A percentile compares a stretch with the other conserved stretches of the same genome.
These are phyloP conservation scores for Jaapia argillacea DNA, from an alignment of 768 basidiomycete species.

Conservation along the genomic window DNA sequence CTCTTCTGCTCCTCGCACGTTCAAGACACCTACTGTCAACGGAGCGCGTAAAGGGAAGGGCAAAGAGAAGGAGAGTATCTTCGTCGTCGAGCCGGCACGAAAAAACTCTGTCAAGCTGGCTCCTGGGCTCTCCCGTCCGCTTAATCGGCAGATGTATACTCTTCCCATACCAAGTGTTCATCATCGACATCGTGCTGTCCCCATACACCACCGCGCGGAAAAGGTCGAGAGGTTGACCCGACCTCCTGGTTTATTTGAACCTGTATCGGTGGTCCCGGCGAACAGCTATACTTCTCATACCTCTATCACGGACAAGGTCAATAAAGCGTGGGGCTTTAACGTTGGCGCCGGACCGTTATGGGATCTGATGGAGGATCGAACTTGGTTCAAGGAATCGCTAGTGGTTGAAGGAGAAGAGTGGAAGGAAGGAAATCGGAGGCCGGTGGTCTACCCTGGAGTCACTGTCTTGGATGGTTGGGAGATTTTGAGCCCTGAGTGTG, in stretches of 20 bases:
- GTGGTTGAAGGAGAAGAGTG: constrained; percentile 19
- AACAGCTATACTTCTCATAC: constrained; percentile 43
- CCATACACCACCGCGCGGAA: constrained; percentile 40
- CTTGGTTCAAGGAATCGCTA: constrained; percentile 63
- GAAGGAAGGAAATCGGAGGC: constrained; percentile 46
- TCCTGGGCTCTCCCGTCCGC: constrained; percentile 23
- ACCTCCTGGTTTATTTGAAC: constrained; percentile 39
- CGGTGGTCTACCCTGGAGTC: constrained; percentile 44
- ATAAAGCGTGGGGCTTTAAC: constrained; percentile 65
- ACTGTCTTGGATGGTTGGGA: constrained; percentile 33
- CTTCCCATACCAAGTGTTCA: constrained; percentile 58
- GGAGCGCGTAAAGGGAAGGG: constrained; percentile 18
- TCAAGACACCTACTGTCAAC: constrained; percentile 6
- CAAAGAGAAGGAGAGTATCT: constrained; percentile 16
- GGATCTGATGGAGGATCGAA: constrained; percentile 70
- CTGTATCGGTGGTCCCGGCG: constrained; percentile 32
- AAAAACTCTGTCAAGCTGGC: constrained; percentile 11
- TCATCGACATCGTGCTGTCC: constrained; percentile 64
- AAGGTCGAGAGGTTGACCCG: constrained; percentile 48
- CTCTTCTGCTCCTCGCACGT: constrained; percentile 7
- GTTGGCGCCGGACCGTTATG: constrained; percentile 70
- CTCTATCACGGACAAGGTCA: constrained; percentile 44
- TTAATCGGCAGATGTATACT: constrained; percentile 43
- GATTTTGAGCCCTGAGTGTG: constrained; percentile 39
- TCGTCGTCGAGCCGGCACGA: constrained; percentile 3